Percentiles rank a stretch among this genome's conserved stretches.
Conservation (phyloP, 1,284 basidiomycete species). For the Ganoderma lingzhi region DNA sequence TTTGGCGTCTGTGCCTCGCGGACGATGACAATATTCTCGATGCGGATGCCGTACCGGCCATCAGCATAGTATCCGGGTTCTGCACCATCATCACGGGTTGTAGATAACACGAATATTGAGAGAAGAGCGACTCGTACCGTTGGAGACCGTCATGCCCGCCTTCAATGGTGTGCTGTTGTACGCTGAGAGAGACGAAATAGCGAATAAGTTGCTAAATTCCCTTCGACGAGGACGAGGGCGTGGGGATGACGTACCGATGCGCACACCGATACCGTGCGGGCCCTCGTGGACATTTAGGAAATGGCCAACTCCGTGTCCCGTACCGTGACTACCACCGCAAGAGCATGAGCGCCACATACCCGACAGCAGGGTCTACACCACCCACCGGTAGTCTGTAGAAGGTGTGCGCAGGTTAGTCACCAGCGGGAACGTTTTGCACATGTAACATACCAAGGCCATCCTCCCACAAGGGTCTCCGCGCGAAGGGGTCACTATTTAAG, state of each 20-base stretch:
- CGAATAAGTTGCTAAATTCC: background rate
- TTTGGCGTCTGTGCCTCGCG: slow-evolving; percentile 76
- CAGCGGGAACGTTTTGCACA: background rate
- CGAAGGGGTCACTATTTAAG: slow-evolving; percentile 78
- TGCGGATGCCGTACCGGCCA: slow-evolving; percentile 92
- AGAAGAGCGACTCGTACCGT: slow-evolving; percentile 54
- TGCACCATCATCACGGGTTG: slow-evolving; percentile 33
- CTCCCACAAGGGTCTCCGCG: slow-evolving; percentile 87
- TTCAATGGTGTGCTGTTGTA: slow-evolving; percentile 78
- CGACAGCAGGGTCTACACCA: background rate
- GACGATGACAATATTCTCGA: slow-evolving; percentile 90
- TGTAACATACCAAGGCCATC: slow-evolving; percentile 81
- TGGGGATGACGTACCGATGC: slow-evolving; percentile 60
- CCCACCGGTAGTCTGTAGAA: slow-evolving; percentile 45
- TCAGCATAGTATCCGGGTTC: slow-evolving; percentile 96
- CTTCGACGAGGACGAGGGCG: background rate
- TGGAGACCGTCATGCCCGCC: slow-evolving; percentile 89
- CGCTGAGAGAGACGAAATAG: slow-evolving; percentile 44
- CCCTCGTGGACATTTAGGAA: slow-evolving; percentile 96
- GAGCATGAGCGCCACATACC: background rate
- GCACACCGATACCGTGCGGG: slow-evolving; percentile 87
- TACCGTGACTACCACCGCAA: slow-evolving; percentile 72
- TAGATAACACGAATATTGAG: background rate
- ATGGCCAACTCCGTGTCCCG: slow-evolving; percentile 94
- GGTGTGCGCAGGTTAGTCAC: background rate